phyloP scores from a whole-genome alignment of 805 yeast genomes.

The Candida dajiaensis region DNA sequence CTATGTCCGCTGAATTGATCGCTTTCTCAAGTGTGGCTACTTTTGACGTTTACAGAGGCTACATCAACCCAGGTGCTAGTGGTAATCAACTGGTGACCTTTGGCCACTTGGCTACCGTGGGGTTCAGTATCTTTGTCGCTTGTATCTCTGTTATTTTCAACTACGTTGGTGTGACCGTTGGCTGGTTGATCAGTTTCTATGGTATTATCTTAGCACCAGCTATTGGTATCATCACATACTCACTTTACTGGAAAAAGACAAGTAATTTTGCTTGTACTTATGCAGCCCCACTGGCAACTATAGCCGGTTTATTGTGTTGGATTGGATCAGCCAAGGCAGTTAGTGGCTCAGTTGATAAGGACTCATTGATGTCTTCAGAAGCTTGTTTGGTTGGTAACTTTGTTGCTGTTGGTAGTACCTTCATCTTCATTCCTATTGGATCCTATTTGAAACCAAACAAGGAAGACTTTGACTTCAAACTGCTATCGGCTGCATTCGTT shows the following conservation, averaged over 20 bases:
- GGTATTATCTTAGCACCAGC: conserved; percentile 37
- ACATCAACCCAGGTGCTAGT: conserved; percentile 33
- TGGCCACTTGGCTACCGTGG: conserved; percentile 29
- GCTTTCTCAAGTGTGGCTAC: conserved; percentile 35
- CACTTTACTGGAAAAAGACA: conserved; percentile 28
- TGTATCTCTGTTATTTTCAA: conserved; percentile 33
- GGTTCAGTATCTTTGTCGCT: conserved; percentile 37
- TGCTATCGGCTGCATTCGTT: conserved; percentile 17
- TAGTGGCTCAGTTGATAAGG: conserved; percentile 17
- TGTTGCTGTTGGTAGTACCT: conserved; percentile 20
- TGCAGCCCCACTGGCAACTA: conserved; percentile 23
- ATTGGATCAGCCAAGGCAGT: conserved; percentile 17
- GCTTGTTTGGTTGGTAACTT: conserved; percentile 20
- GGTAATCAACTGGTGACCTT: conserved; percentile 31
- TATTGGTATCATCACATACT: conserved; percentile 27
- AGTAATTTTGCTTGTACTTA: conserved; percentile 15
- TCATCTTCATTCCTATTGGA: conserved; percentile 26
- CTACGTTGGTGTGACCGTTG: conserved; percentile 35
- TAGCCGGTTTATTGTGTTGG: conserved; percentile 24
- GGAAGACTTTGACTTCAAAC: conserved; percentile 19
- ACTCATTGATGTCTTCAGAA: conserved; percentile 13
- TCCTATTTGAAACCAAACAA: conserved; percentile 26
- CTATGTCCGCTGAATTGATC: conserved; percentile 36
- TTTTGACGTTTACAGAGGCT: conserved; percentile 35
- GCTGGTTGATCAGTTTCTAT: conserved; percentile 34